Evolutionary conservation across 2,329 filamentous ascomycete genomes (phyloP), one percentile per base, ranked within the genome.

Genomic region (Sporothrix pallida): DNA sequence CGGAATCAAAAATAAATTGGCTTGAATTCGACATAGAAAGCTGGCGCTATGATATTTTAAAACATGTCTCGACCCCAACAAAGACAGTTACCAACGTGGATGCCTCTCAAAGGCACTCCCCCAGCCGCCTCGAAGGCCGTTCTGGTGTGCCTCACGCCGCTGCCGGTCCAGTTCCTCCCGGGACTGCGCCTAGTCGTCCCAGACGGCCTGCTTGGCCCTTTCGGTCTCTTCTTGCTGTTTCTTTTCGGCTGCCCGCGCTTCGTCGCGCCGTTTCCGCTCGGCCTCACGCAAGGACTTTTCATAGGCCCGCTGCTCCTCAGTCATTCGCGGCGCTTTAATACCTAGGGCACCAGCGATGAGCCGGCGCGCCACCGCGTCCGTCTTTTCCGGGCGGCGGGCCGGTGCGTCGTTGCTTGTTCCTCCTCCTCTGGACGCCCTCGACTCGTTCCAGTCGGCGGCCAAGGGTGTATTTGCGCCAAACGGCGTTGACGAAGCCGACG

Each of bases 301-400:
- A 81, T 96, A 98, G 72, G 93, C 93, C 78, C 87, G 88, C 86
- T 97, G 93, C 83, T 98, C 95, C 76, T 97, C 94, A 1, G 94
- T 98, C 81, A 91, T 88, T 84, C 89, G 92, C 46, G 94, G 93
- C 48, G 91, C 90, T 79, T 91, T 90, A 72, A 98, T 88, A 0
- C 96, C 96, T 77, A 98, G 84, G 0, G 93, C 94, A 3, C 92
- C 93, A 0, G 94, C 94, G 80, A 99, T 98, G 88, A 99, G 87
- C 74, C 96, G 87, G 75, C 92, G 89, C 5, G 96, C 96, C 54
- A 97, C 94, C 0, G 94, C 93, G 75, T 97, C 97, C 75, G 95
- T 97, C 86, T 97, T 99, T 83, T 97, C 95, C 0, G 94, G 95
- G 54, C 93, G 84, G 73, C 76, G 77, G 8, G 76, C 48, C 6